Percentiles rank a stretch among this genome's conserved stretches.
Conservation (phyloP, 805 yeast genomes). For the Metschnikowia noctiluminum region DNA sequence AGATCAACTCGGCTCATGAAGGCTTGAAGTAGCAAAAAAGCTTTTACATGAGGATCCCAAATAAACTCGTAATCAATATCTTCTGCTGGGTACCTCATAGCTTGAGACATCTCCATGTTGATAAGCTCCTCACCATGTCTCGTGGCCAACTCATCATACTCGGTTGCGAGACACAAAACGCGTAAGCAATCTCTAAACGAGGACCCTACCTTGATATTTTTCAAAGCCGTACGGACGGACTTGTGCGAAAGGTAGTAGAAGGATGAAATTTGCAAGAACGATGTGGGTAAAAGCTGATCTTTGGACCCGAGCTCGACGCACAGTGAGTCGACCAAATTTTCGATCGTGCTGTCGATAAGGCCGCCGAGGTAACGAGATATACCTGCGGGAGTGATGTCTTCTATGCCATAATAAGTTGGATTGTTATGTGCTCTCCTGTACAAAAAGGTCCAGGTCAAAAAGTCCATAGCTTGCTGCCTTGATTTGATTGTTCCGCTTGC, state of each 20-base stretch:
- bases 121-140: conserved; percentile 88
- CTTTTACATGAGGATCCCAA: conserved; percentile 87
- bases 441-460: conserved; percentile 72
- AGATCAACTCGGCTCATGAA: conserved; percentile 67
- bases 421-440: conserved; percentile 73
- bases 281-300: conserved; percentile 61
- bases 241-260: conserved; percentile 91
- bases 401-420: conserved; percentile 74
- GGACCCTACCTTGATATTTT: conserved; percentile 7
- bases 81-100: conserved; percentile 58
- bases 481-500: conserved; percentile 63
- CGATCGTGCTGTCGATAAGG: conserved; percentile 66
- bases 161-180: conserved; percentile 61
- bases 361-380: conserved; percentile 55
- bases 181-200: conserved; percentile 62
- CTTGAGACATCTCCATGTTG: conserved; percentile 49
- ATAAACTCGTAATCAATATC: conserved; percentile 58
- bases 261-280: conserved; percentile 80
- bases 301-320: conserved; percentile 57
- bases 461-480: conserved; percentile 69
- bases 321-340: conserved; percentile 63
- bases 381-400: conserved; percentile 55
- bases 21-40: conserved; percentile 70
- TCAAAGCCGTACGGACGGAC: conserved; percentile 58
- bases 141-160: conserved; percentile 84